These are phyloP conservation scores for Podaxis sp. DNA, from an alignment of 768 basidiomycete genomes.

Conservation along the genomic window DNA sequence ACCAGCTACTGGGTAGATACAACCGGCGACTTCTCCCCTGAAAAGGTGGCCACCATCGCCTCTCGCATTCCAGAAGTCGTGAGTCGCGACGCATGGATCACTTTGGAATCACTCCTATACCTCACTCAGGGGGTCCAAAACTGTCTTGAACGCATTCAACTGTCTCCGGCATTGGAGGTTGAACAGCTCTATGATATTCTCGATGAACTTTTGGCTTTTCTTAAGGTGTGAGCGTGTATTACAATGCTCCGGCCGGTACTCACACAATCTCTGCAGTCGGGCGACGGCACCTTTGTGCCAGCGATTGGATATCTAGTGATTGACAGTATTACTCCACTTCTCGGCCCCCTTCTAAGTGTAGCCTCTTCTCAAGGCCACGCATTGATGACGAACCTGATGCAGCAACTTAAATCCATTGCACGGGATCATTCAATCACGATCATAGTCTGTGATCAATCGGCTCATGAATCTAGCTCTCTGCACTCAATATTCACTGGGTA, in stretches of 20 bases:
- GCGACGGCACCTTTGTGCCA: neutral
- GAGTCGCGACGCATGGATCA: neutral
- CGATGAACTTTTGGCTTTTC: slow-evolving; percentile 31
- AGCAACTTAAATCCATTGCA: slow-evolving; percentile 48
- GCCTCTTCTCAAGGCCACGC: slow-evolving; percentile 75
- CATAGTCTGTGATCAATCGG: slow-evolving; percentile 39
- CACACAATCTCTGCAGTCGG: neutral
- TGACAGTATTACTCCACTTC: slow-evolving; percentile 59
- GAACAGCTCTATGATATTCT: slow-evolving; percentile 50
- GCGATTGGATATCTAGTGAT: slow-evolving; percentile 50
- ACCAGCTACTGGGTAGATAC: slow-evolving; percentile 70
- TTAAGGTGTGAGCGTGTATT: slow-evolving; percentile 15
- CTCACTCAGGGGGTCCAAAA: slow-evolving; percentile 19
- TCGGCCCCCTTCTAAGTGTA: slow-evolving; percentile 59
- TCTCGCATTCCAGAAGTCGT: slow-evolving; percentile 21
- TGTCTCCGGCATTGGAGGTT: slow-evolving; percentile 55
- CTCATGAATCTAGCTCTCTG: neutral
- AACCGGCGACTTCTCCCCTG: slow-evolving; percentile 58
- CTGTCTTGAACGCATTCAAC: slow-evolving; percentile 51
- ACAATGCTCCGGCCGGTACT: neutral
- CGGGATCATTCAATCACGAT: slow-evolving; percentile 40
- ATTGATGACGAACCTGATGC: slow-evolving; percentile 69
- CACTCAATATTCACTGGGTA: neutral
- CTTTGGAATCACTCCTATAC: neutral
- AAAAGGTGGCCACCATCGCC: slow-evolving; percentile 35